phyloP scores from a whole-genome alignment of 148 eudicot species.

The Limonium bicolor region DNA sequence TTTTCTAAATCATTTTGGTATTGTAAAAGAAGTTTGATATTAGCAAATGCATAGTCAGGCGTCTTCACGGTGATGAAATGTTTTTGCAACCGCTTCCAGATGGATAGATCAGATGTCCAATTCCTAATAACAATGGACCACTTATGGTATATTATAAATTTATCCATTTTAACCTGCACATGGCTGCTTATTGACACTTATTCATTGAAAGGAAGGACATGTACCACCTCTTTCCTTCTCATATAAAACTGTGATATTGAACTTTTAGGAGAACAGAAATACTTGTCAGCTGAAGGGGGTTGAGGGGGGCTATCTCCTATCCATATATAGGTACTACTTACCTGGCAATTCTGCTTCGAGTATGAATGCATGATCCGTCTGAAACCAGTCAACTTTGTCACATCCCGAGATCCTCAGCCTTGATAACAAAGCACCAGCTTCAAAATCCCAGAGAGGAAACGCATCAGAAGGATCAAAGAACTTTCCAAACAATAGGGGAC shows the following conservation, averaged over 20 bases:
- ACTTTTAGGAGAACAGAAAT: no score
- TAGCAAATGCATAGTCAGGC: no score
- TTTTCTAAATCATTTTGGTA: not conserved
- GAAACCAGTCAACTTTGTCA: constrained; percentile 47
- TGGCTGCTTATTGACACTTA: not conserved
- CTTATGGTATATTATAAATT: no score
- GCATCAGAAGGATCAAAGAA: constrained; percentile 95
- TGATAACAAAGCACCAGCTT: constrained; percentile 37
- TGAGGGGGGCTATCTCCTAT: not conserved
- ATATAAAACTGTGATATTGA: no score
- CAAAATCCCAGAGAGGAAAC: constrained; percentile 88
- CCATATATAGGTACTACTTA: constrained; percentile 17
- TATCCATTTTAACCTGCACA: not conserved
- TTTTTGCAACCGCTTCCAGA: no score
- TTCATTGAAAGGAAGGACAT: no score
- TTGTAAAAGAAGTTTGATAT: not conserved
- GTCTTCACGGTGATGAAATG: no score
- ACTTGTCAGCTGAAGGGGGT: not conserved
- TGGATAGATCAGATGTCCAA: no score
- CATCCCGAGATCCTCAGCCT: constrained; percentile 17
- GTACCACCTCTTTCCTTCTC: no score
- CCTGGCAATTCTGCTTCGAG: constrained; percentile 44
- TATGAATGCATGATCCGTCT: constrained; percentile 32
- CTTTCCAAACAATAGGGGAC: constrained; percentile 78
- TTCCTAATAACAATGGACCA: no score